Evolutionary conservation across 805 yeast species (phyloP).

Genomic region (Pichia deserticola): DNA sequence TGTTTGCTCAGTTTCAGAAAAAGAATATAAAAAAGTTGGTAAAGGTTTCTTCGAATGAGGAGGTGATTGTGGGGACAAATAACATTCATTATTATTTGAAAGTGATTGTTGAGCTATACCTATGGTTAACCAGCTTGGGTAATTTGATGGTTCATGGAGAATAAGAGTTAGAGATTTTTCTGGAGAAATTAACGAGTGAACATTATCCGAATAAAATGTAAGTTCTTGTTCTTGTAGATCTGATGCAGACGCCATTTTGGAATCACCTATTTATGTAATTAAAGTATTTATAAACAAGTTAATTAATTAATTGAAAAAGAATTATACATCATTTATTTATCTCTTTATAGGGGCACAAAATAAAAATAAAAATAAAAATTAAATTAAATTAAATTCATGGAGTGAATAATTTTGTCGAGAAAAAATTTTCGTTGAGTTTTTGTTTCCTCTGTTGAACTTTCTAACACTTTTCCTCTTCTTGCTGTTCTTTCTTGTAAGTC

Average conservation of each 20-base stretch:
- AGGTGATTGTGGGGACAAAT: slow-evolving; percentile 4
- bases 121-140: slow-evolving; percentile 5
- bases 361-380: background rate
- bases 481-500: no score
- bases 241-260: slow-evolving; percentile 7
- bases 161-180: slow-evolving; percentile 2
- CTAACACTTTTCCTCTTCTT: no score
- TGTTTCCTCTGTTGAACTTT: background rate
- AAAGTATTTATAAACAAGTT: no score
- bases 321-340: background rate
- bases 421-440: background rate
- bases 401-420: background rate
- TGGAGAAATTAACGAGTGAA: background rate
- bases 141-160: slow-evolving; percentile 5
- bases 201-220: background rate
- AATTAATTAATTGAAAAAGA: background rate
- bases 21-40: background rate
- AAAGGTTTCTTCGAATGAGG: background rate
- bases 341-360: no score
- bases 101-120: slow-evolving; percentile 7
- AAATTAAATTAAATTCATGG: no score
- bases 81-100: slow-evolving; percentile 4
- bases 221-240: slow-evolving; percentile 18
- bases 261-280: no score
- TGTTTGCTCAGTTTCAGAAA: slow-evolving; percentile 1